Base-by-base conservation (phyloP, 2,329 filamentous ascomycete genomes). In the Exophiala xenobiotica region DNA sequence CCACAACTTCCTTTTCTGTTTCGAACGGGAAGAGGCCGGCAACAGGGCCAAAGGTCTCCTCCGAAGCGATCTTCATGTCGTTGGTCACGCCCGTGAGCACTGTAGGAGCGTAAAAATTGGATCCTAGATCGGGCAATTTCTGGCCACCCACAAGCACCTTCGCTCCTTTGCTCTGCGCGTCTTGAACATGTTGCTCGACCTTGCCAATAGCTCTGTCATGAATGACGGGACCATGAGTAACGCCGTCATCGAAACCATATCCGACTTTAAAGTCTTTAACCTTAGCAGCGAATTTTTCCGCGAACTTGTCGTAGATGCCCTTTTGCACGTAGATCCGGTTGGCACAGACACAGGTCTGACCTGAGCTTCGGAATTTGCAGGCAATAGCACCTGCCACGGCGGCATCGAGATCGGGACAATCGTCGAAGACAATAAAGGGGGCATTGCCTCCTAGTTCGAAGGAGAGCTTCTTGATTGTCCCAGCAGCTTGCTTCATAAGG, bases 11-110 rank as follows among this genome's bases (percentile, higher is more conserved):
- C 46, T 87, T 85, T 72, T 97, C 93, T 0, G 86, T 90, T 40
- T 88, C 81, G 66, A 97, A 99, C 42, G 84, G 80, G 76, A 96
- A 96, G 11, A 97, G 72, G 0, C 88, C 92, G 0, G 91, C 92
- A 0, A 97, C 87, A 2, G 93, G 93, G 0, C 93, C 93, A 67
- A 99, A 99, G 0, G 92, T 99, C 76, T 99, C 93, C 70, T 97
- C 92, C 1, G 76, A 76, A 3, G 88, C 85, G 61, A 97, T 79
- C 53, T 81, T 78, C 93, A 97, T 97, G 35, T 91, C 83, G 51
- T 79, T 76, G 8, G 78, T 95, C 85, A 96, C 92, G 57, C 87
- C 88, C 7, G 87, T 85, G 54, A 99, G 82, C 35, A 97, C 87
- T 0, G 93, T 97, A 2, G 89, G 90, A 64, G 90, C 81, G 74